A percentile compares a stretch with the other conserved stretches of the same genome.
Conservation (phyloP, 2,329 filamentous ascomycete species). For the Sphaceloma murrayae region DNA sequence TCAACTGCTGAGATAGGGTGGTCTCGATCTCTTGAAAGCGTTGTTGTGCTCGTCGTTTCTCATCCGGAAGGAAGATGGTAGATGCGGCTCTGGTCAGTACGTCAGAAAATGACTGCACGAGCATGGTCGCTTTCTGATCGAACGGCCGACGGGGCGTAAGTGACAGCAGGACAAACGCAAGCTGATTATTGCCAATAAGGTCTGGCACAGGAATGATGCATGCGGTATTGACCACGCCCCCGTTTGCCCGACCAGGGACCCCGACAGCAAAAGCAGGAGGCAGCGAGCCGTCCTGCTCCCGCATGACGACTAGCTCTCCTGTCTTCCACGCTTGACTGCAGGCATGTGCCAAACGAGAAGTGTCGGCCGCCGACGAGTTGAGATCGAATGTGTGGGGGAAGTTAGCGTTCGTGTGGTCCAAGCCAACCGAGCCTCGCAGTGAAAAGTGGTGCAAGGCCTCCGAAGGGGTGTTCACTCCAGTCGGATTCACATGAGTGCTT, state of each 20-base stretch:
- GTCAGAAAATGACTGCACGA: conserved; percentile 30
- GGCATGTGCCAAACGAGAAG: conserved; percentile 18
- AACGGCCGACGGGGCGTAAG: conserved; percentile 32
- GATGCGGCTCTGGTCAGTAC: conserved; percentile 33
- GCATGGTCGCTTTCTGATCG: conserved; percentile 33
- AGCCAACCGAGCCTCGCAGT: conserved; percentile 24
- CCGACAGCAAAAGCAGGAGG: conserved; percentile 14
- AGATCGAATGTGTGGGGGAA: conserved; percentile 24
- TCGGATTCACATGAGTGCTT: conserved; percentile 17
- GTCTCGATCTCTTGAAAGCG: conserved; percentile 31
- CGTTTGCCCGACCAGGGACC: conserved; percentile 15
- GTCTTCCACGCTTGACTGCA: conserved; percentile 11
- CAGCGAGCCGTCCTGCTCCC: conserved; percentile 9
- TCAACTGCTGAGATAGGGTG: conserved; percentile 30
- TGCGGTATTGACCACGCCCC: conserved; percentile 13
- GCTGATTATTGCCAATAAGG: conserved; percentile 28
- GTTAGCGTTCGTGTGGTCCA: conserved; percentile 22
- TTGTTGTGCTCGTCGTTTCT: conserved; percentile 27
- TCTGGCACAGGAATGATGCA: conserved; percentile 22
- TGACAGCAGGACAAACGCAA: conserved; percentile 34
- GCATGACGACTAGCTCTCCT: conserved; percentile 13
- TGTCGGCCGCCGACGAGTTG: neutral
- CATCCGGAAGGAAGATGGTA: conserved; percentile 33
- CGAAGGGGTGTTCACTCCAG: conserved; percentile 11
- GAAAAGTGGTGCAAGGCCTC: conserved; percentile 17